Base-by-base conservation (phyloP, 2,329 filamentous ascomycete species). In the Aspergillus neoniger region DNA sequence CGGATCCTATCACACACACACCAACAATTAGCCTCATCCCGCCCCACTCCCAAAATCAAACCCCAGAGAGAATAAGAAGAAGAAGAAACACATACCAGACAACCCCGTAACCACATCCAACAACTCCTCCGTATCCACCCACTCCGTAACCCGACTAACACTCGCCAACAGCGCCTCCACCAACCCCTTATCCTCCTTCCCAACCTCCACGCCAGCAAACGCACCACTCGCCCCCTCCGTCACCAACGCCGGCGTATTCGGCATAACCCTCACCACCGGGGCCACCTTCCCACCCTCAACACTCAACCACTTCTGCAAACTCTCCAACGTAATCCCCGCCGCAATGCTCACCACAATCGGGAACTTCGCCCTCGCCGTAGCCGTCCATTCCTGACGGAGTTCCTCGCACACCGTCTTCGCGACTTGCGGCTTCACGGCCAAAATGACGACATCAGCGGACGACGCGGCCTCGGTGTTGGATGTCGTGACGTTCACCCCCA, bases 61-160 rank as follows among this genome's bases (percentile, higher is more conserved):
- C 25, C 7, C 25, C 25, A 25, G 8, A 25, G 25, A 25, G 25
- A 8, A 25, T 7, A 25, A 25, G 25, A 28, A n/a, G 8, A 14
- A 21, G n/a, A 9, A 12, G 32, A n/a, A 14, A 32, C 41, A 63
- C 71, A 62, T 57, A 75, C 73, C 73, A 4, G 73, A 75, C 55
- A 75, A 57, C 4, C 72, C 72, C 9, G 73, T 75, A n/a, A 75
- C 73, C n/a, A 74, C 73, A 63, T 75, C 72, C 7, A 75, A 55
- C 41, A 75, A 50, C 38, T 72, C 71, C 55, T 75, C 73, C 52
- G 65, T 67, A 4, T 74, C 72, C 38, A 75, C 71, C 73, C 73
- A 75, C 60, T 75, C 72, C 2, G 68, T 72, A 2, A 71, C 72
- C 66, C 73, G 68, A 63, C 72, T 74, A 0, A 75, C 72, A 28